A percentile compares a stretch with the other conserved stretches of the same genome.
Conservation (phyloP, 2,329 filamentous ascomycete genomes). For the Hymenoscyphus linearis region DNA sequence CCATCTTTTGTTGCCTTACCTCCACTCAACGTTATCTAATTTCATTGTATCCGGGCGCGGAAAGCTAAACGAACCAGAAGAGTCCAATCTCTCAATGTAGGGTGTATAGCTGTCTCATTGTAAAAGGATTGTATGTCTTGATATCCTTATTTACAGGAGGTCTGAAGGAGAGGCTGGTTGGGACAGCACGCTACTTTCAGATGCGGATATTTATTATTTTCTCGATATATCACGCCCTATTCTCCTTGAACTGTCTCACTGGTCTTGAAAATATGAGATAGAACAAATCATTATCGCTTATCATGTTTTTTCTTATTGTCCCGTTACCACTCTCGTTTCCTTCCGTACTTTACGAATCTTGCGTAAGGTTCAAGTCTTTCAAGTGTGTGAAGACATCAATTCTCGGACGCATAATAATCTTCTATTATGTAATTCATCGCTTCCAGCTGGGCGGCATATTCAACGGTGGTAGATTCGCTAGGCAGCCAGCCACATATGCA, state of each 20-base stretch:
- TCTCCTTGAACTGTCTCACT: background rate
- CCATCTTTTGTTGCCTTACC: background rate
- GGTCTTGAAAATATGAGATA: background rate
- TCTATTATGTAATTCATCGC: background rate
- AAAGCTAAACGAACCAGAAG: background rate
- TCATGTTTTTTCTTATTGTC: background rate
- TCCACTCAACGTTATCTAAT: background rate
- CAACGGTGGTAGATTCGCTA: background rate
- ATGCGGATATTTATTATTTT: background rate
- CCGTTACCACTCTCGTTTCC: background rate
- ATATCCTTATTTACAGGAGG: background rate
- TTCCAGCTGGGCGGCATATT: background rate
- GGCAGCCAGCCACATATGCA: background rate
- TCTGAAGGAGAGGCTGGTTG: background rate
- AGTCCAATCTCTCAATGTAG: background rate
- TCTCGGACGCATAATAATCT: background rate
- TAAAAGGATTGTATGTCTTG: background rate
- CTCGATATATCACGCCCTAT: background rate
- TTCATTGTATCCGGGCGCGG: background rate
- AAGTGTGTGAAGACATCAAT: background rate
- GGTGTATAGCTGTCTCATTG: background rate
- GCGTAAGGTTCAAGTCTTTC: background rate
- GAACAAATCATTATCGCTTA: background rate
- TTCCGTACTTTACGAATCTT: background rate
- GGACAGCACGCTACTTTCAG: background rate